A percentile compares a stretch with the other conserved stretches of the same genome.
phyloP scores from a whole-genome alignment of 2,329 filamentous ascomycete genomes.

The Fusarium anthophilum region DNA sequence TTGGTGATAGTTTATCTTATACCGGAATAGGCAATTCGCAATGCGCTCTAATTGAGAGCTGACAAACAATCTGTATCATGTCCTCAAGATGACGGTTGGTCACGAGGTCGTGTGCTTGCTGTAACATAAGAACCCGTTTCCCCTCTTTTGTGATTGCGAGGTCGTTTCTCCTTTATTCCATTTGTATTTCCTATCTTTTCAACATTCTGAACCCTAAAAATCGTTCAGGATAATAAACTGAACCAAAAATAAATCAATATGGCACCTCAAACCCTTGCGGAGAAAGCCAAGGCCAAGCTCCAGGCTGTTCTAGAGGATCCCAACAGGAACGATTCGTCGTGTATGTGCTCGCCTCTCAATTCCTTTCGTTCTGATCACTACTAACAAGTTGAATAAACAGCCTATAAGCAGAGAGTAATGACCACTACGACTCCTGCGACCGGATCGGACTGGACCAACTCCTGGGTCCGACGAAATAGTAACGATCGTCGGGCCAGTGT shows the following conservation, averaged over 20 bases:
- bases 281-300: conserved; percentile 33
- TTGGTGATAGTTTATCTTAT: conserved; percentile 12
- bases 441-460: conserved; percentile 25
- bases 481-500: conserved; percentile 25
- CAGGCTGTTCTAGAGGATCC: conserved; percentile 32
- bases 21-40: conserved; percentile 9
- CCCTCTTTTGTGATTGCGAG: conserved; percentile 7
- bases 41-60: background rate
- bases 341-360: background rate
- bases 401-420: conserved; percentile 34
- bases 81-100: conserved; percentile 18
- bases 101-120: background rate
- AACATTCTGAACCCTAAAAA: background rate
- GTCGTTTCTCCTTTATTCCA: background rate
- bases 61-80: conserved; percentile 7
- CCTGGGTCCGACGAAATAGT: conserved; percentile 26
- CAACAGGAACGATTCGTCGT: conserved; percentile 21
- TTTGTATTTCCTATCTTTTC: background rate
- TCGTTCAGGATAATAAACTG: background rate
- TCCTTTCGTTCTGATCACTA: fast-evolving
- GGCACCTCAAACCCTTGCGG: conserved; percentile 28
- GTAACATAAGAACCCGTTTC: conserved; percentile 12
- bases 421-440: conserved; percentile 21
- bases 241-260: background rate
- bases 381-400: background rate